phyloP scores from a whole-genome alignment of 2,329 filamentous ascomycete species.

The Xylariaceae sp. region DNA sequence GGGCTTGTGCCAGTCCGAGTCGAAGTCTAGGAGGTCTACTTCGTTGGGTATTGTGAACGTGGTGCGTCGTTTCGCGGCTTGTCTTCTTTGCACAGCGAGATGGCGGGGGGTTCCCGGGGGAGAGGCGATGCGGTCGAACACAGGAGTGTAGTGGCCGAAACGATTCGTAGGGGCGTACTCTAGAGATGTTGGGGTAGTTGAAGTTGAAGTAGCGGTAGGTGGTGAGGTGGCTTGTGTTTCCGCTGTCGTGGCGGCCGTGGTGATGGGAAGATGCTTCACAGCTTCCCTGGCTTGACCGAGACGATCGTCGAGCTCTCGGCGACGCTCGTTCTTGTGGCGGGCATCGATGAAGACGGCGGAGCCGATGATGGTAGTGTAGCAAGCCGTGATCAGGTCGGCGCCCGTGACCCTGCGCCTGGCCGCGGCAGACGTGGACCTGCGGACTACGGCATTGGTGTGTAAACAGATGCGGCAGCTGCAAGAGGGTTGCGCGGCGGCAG shows the following conservation, averaged over 20 bases:
- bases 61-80: too few relatives aligned
- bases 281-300: conserved; percentile 55
- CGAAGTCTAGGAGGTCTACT: too few relatives aligned
- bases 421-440: conserved; percentile 49
- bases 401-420: conserved; percentile 48
- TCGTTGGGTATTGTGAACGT: too few relatives aligned
- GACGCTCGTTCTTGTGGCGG: conserved; percentile 54
- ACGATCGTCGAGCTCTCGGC: conserved; percentile 59
- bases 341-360: conserved; percentile 63
- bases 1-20: not conserved
- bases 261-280: conserved; percentile 26
- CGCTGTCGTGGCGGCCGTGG: not conserved
- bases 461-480: conserved; percentile 64
- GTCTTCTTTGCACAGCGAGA: too few relatives aligned
- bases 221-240: too few relatives aligned
- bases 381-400: conserved; percentile 60
- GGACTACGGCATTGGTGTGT: conserved; percentile 46
- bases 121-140: too few relatives aligned
- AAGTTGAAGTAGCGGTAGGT: too few relatives aligned
- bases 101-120: too few relatives aligned
- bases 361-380: conserved; percentile 66
- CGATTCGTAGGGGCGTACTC: too few relatives aligned
- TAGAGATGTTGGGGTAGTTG: too few relatives aligned
- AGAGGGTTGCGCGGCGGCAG: conserved; percentile 56
- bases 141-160: too few relatives aligned